Conservation (phyloP, 495 filamentous ascomycete species). For the Cairneyella variabilis region DNA sequence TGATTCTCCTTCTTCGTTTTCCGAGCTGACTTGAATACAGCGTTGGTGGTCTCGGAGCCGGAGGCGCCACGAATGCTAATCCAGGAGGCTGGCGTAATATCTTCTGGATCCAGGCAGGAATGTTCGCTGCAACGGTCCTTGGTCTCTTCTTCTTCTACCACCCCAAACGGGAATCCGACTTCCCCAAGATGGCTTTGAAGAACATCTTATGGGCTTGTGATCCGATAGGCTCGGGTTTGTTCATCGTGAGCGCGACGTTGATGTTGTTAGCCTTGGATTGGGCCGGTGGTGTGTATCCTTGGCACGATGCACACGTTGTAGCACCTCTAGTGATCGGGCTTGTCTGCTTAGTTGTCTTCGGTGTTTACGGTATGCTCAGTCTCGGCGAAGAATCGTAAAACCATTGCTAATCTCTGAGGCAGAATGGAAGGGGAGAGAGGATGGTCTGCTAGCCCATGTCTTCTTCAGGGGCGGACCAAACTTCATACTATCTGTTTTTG, state of each 20-base stretch:
- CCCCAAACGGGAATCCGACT: conserved; percentile 37
- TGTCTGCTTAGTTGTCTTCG: conserved; percentile 40
- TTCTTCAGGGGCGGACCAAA: conserved; percentile 50
- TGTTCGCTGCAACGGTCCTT: conserved; percentile 41
- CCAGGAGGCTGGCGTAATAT: conserved; percentile 48
- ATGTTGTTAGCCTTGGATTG: conserved; percentile 49
- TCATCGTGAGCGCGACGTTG: conserved; percentile 44
- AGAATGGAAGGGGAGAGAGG: conserved; percentile 51
- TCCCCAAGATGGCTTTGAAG: conserved; percentile 36
- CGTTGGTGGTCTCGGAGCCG: conserved; percentile 42
- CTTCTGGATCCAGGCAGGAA: conserved; percentile 56
- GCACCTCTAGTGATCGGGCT: conserved; percentile 45
- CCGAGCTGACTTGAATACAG: conserved; percentile 22
- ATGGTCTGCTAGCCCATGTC: conserved; percentile 50
- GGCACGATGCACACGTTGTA: conserved; percentile 45
- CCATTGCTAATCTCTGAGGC: not conserved
- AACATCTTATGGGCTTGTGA: conserved; percentile 48
- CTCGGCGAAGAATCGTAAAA: not conserved
- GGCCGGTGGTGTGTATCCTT: conserved; percentile 46
- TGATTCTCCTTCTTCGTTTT: not conserved
- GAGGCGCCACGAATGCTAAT: conserved; percentile 45
- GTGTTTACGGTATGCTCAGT: conserved; percentile 36
- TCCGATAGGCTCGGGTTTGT: conserved; percentile 47
- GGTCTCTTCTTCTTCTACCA: conserved; percentile 49
- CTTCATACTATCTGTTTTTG: conserved; percentile 48